Conservation (phyloP, 352 stramenopile species). For the Phytophthora podocarpi region DNA sequence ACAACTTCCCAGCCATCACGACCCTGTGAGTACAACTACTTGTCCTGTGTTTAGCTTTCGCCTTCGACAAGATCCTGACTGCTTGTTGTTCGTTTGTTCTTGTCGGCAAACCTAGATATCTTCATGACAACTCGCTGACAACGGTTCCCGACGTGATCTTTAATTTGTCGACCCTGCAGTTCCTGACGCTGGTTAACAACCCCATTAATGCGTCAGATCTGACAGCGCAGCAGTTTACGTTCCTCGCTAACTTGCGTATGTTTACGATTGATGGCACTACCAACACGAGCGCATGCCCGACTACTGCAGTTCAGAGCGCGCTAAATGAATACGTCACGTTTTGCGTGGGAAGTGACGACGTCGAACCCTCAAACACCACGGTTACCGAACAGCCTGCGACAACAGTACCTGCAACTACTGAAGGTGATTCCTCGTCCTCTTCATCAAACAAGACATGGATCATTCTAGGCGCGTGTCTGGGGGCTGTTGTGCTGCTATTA, state of each 20-base stretch:
- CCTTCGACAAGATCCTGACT: neutral
- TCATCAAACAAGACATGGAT: conserved; percentile 51
- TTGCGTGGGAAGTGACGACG: conserved; percentile 36
- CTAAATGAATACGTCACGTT: conserved; percentile 70
- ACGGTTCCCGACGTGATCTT: conserved; percentile 62
- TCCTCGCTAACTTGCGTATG: conserved; percentile 53
- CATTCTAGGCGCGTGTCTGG: conserved; percentile 48
- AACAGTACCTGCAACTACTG: conserved; percentile 13
- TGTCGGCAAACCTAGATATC: conserved; percentile 25
- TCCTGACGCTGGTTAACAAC: conserved; percentile 52
- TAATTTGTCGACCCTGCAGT: conserved; percentile 51
- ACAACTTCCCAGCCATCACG: conserved; percentile 51
- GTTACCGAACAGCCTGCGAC: conserved; percentile 24
- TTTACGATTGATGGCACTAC: conserved; percentile 62
- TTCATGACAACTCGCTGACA: conserved; percentile 56
- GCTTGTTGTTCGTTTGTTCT: neutral
- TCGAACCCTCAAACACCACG: conserved; percentile 22
- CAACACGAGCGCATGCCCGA: conserved; percentile 57
- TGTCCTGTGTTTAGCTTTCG: neutral
- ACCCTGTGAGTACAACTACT: conserved; percentile 41
- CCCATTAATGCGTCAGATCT: conserved; percentile 59
- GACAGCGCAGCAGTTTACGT: conserved; percentile 51
- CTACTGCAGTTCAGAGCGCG: conserved; percentile 38
- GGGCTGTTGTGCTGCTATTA: conserved; percentile 38
- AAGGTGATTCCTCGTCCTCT: conserved; percentile 23